phyloP scores from a whole-genome alignment of 2,329 filamentous ascomycete species.

The Exophiala oligosperma region DNA sequence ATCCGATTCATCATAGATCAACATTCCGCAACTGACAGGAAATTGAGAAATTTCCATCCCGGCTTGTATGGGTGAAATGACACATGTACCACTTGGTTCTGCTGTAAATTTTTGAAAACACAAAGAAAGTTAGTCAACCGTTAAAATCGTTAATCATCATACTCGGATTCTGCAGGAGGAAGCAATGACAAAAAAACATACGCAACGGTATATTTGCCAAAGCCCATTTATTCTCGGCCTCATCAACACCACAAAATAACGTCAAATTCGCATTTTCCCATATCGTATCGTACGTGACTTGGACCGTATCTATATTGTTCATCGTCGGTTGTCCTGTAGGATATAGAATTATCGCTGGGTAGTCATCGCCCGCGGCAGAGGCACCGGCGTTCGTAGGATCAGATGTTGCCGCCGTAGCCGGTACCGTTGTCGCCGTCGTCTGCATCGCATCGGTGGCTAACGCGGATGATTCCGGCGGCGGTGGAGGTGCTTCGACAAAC shows the following conservation, averaged over 20 bases:
- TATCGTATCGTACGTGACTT: conserved; percentile 16
- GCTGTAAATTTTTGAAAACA: background rate
- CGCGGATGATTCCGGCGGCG: background rate
- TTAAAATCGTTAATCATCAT: too few relatives aligned
- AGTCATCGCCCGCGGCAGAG: background rate
- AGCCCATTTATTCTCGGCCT: conserved; percentile 4
- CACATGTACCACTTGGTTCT: conserved; percentile 15
- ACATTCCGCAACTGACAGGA: conserved; percentile 15
- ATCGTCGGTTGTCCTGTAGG: conserved; percentile 15
- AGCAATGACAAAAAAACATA: background rate
- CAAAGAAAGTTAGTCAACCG: too few relatives aligned
- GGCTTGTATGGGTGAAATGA: conserved; percentile 18
- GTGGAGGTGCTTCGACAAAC: background rate
- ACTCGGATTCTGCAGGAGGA: too few relatives aligned
- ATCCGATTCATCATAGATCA: conserved; percentile 16
- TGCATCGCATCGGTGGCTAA: background rate
- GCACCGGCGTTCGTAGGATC: background rate
- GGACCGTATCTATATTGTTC: conserved; percentile 20
- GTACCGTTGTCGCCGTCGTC: background rate
- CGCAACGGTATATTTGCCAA: conserved; percentile 12
- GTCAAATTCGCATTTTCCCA: conserved; percentile 18
- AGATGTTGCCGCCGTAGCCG: background rate
- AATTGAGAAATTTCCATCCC: conserved; percentile 18
- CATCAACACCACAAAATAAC: conserved; percentile 17
- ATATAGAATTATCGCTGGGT: conserved; percentile 16